These are phyloP conservation scores for Lepidopterella palustris DNA, from an alignment of 495 filamentous ascomycete genomes.

Conservation along the genomic window DNA sequence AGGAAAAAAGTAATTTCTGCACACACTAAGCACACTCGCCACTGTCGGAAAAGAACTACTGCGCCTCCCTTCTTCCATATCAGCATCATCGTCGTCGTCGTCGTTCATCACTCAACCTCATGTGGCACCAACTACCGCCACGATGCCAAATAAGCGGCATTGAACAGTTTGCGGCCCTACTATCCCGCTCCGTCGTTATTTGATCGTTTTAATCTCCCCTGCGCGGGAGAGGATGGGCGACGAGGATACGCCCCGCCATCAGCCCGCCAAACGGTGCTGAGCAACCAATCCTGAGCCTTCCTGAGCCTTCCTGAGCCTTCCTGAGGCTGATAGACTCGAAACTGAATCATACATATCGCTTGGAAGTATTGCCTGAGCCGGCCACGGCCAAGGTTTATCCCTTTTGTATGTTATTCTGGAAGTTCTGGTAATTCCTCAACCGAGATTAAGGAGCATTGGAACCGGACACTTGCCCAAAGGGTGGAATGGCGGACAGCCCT, in stretches of 20 bases:
- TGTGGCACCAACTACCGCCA: constrained; percentile 2
- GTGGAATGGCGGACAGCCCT: background rate
- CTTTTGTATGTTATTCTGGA: constrained; percentile 6
- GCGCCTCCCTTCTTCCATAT: no score
- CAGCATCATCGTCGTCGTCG: no score
- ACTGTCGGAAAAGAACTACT: background rate
- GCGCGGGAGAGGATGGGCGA: constrained; percentile 13
- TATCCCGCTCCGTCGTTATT: background rate
- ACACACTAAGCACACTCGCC: background rate
- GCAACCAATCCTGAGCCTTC: constrained; percentile 19
- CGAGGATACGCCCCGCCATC: constrained; percentile 20
- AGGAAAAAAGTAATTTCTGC: no score
- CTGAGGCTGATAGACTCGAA: background rate
- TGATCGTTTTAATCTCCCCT: background rate
- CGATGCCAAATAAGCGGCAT: background rate
- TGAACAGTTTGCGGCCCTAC: constrained; percentile 3
- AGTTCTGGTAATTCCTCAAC: constrained; percentile 4
- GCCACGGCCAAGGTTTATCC: constrained; percentile 6
- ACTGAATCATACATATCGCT: constrained; percentile 28
- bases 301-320: background rate
- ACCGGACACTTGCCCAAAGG: background rate
- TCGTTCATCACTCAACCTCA: background rate
- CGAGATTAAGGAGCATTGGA: constrained; percentile 28
- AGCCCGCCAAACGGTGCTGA: constrained; percentile 12
- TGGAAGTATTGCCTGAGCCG: constrained; percentile 9